Evolutionary conservation across 495 filamentous ascomycete species (phyloP).

Genomic region (Amniculicola lignicola): DNA sequence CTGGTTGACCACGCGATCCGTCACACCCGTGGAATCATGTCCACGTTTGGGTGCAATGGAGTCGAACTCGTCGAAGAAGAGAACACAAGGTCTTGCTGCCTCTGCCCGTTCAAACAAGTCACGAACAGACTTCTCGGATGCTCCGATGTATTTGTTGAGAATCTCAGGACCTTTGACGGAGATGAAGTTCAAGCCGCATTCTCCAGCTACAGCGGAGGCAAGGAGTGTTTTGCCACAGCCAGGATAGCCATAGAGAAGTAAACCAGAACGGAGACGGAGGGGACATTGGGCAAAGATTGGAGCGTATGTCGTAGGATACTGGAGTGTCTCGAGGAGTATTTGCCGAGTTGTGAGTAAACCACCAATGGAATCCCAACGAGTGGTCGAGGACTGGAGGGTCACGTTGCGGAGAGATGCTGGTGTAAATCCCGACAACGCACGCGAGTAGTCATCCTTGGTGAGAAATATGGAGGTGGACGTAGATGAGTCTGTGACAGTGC

Average conservation of each 20-base stretch:
- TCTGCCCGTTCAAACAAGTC: slow-evolving; percentile 91
- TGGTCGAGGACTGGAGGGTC: slow-evolving; percentile 82
- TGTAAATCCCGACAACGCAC: slow-evolving; percentile 84
- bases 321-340: slow-evolving; percentile 85
- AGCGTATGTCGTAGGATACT: slow-evolving; percentile 96
- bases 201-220: slow-evolving; percentile 88
- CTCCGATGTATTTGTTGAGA: slow-evolving; percentile 96
- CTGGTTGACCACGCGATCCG: slow-evolving; percentile 97
- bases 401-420: slow-evolving; percentile 92
- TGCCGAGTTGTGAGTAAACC: slow-evolving; percentile 80
- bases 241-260: slow-evolving; percentile 90
- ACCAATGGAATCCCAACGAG: slow-evolving; percentile 85
- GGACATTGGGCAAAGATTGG: slow-evolving; percentile 96
- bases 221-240: slow-evolving; percentile 95
- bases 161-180: slow-evolving; percentile 97
- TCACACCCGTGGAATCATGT: slow-evolving; percentile 94
- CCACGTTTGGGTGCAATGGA: slow-evolving; percentile 95
- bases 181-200: slow-evolving; percentile 97
- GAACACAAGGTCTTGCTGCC: slow-evolving; percentile 82
- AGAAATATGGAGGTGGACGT: slow-evolving; percentile 54
- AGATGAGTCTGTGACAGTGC: slow-evolving; percentile 51
- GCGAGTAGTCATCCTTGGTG: slow-evolving; percentile 69
- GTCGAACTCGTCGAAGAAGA: slow-evolving; percentile 99
- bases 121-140: slow-evolving; percentile 88
- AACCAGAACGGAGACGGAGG: slow-evolving; percentile 82